These are phyloP conservation scores for Rhododendron ferrugineum DNA, from an alignment of 148 eudicot genomes.

Conservation along the genomic window DNA sequence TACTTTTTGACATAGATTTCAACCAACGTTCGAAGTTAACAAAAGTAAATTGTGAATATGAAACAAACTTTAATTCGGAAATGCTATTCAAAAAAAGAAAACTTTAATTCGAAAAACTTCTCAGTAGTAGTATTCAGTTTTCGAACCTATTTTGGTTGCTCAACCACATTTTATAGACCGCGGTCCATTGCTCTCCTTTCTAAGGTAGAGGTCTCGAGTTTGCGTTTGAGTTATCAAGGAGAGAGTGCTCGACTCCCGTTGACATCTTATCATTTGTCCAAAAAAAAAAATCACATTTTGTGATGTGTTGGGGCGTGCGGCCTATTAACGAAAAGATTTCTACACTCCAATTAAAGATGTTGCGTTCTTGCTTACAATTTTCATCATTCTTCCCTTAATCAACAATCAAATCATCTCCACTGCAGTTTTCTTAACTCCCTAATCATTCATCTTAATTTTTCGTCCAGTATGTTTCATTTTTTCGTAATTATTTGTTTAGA, in stretches of 20 bases:
- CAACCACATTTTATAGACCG: neutral
- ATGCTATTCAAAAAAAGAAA: neutral
- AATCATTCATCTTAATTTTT: no score
- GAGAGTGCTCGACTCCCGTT: no score
- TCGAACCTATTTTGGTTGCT: neutral
- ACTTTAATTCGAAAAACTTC: neutral
- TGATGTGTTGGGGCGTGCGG: no score
- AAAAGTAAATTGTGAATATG: neutral
- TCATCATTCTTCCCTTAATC: conserved; percentile 8
- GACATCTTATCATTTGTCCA: no score
- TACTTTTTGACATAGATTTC: neutral
- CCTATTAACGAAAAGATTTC: no score
- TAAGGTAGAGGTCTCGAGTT: no score
- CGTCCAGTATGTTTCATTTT: no score
- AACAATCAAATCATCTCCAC: neutral
- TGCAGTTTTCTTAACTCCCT: neutral
- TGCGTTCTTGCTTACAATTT: conserved; percentile 1
- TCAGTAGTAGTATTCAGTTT: neutral
- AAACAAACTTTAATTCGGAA: neutral
- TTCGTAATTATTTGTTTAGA: no score
- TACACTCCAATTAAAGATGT: neutral
- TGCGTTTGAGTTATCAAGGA: no score
- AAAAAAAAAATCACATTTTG: no score
- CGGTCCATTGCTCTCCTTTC: no score
- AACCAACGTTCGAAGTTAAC: neutral